Evolutionary conservation across 208 protist genomes (phyloP), one percentile per base, ranked within the genome.

Genomic region (Crithidia brevicula): DNA sequence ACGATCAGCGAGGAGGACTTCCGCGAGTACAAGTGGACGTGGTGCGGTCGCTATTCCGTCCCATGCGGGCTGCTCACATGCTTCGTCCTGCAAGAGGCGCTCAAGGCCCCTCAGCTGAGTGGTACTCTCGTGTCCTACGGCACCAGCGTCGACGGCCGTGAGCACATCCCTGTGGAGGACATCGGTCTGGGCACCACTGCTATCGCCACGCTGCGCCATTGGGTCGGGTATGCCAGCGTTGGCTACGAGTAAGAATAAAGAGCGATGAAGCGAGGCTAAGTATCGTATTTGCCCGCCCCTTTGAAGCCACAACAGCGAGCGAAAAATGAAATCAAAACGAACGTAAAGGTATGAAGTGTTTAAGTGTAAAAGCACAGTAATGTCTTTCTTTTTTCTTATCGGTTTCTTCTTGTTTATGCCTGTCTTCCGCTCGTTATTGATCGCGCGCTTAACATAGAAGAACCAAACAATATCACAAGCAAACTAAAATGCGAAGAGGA

Each of bases 11-110:
- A 31, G 47, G 43, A 64, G 45, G 64, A 77, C 58, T 77, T 56
- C 52, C 56, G 36, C 25, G 54, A 67, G 64, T 72, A 72, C 64
- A 78, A 78, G 65, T 67, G 72, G 72, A 72, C 64, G 40, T 56
- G 72, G 58, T 78, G 72, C 22, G 58, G 64, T 13, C 57, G 64
- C 23, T 78, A 78, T 59, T 67, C 60, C 5, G 72, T 78, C 16
- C 64, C 65, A 5, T 78, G 72, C 18, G 63, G 72, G 15, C 59
- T 67, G 45, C 59, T 67, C 20, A 67, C 51, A 5, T 42, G 50
- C 22, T 58, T 42, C 43, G 57, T 52, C n/a, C 34, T 63, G 28
- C 58, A 72, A 40, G 31, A 67, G 25, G 58, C 54, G n/a, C 51
- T 64, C n/a, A 50, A 59, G 38, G 59, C 64, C 16, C 56, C 64